Percentiles rank a stretch among this genome's conserved stretches.
Evolutionary conservation across 352 stramenopile genomes (phyloP).

Genomic region (Phytophthora lateralis): DNA sequence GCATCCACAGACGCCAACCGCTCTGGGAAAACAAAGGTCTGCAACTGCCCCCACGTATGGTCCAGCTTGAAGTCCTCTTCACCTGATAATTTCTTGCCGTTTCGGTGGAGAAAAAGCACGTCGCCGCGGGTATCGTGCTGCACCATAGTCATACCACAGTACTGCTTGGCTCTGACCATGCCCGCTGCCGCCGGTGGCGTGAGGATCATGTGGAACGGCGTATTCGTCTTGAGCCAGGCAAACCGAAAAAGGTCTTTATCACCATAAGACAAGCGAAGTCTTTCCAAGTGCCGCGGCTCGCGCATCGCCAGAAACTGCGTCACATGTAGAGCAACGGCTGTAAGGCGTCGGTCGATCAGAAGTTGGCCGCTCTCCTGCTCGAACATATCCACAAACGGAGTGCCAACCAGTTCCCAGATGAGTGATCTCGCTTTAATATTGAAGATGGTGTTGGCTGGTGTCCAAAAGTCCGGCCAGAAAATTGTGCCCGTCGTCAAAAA

Average conservation of each 20-base stretch:
- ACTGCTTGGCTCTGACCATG: conserved; percentile 35
- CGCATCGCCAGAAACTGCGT: conserved; percentile 50
- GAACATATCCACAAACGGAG: conserved; percentile 84
- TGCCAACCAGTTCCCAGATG: conserved; percentile 76
- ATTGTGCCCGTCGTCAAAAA: conserved; percentile 58
- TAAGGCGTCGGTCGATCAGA: conserved; percentile 52
- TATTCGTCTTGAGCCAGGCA: conserved; percentile 58
- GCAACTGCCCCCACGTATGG: conserved; percentile 35
- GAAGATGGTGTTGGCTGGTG: conserved; percentile 64
- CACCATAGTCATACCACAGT: conserved; percentile 57
- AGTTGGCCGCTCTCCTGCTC: conserved; percentile 83
- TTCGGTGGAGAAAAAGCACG: conserved; percentile 57
- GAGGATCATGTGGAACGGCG: conserved; percentile 51
- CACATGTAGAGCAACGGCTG: conserved; percentile 19
- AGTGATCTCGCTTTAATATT: conserved; percentile 56
- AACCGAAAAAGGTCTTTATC: conserved; percentile 68
- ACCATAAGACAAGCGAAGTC: conserved; percentile 44
- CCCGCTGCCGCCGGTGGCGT: conserved; percentile 44
- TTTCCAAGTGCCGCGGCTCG: conserved; percentile 37
- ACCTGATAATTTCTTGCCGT: conserved; percentile 47
- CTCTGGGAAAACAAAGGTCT: conserved; percentile 31
- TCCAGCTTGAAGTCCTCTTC: conserved; percentile 31
- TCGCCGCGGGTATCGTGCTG: conserved; percentile 32
- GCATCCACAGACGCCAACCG: conserved; percentile 23
- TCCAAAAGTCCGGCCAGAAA: conserved; percentile 88